phyloP scores from a whole-genome alignment of 805 yeast species.

The Dipodascus albidus region DNA sequence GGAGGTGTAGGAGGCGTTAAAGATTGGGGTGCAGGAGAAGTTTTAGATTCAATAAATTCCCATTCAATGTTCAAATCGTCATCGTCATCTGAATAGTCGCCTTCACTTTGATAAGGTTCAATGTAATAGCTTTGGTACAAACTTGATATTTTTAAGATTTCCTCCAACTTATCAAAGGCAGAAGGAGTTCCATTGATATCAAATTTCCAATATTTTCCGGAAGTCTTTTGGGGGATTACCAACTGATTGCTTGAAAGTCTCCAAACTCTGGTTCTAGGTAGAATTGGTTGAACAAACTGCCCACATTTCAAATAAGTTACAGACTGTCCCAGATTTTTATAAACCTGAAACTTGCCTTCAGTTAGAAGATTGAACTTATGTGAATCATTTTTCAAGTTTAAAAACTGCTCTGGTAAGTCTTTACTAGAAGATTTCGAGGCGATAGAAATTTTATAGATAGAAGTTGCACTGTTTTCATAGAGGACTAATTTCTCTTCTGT shows the following conservation, averaged over 20 bases:
- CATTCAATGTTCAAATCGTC: neutral
- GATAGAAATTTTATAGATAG: neutral
- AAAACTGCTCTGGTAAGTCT: neutral
- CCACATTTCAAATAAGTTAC: conserved; percentile 60
- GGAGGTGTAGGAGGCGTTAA: neutral
- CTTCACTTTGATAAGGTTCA: neutral
- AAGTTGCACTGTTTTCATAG: neutral
- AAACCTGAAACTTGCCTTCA: conserved; percentile 49
- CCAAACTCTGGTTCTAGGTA: conserved; percentile 51
- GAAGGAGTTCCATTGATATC: conserved; percentile 8
- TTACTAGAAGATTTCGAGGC: neutral
- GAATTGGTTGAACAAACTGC: conserved; percentile 58
- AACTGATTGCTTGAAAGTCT: conserved; percentile 39
- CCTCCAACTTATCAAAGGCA: conserved; percentile 7
- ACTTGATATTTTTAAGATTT: conserved; percentile 11
- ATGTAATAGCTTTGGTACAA: conserved; percentile 6
- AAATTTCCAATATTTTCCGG: conserved; percentile 65
- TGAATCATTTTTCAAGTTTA: neutral
- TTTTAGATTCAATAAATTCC: neutral
- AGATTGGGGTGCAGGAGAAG: neutral
- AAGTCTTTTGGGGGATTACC: conserved; percentile 57
- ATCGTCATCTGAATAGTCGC: neutral
- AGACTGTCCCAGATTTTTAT: conserved; percentile 44
- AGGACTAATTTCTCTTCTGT: neutral
- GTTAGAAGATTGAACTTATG: conserved; percentile 26